Conservation (phyloP, 129 eudicot species). For the Glebionis coronaria region DNA sequence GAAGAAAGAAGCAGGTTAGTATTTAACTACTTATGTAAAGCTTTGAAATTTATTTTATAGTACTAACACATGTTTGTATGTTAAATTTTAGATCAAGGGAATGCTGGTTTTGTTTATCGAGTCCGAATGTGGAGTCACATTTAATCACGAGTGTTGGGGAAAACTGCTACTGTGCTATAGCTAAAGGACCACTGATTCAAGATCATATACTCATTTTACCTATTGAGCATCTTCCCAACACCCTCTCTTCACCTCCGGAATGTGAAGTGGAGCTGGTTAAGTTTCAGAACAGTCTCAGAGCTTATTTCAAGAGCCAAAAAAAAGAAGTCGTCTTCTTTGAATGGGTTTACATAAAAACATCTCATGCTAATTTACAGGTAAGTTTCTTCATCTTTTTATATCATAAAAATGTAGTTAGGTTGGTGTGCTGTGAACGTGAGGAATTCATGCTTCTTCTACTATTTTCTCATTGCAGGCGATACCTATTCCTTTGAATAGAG, state of each 20-base stretch:
- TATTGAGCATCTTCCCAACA: slow-evolving; percentile 77
- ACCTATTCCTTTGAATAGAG: slow-evolving; percentile 78
- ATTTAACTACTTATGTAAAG: background rate
- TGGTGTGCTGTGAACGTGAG: background rate
- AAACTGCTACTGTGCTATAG: slow-evolving; percentile 71
- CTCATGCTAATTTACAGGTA: slow-evolving; percentile 98
- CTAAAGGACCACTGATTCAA: slow-evolving; percentile 86
- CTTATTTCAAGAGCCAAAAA: slow-evolving; percentile 57
- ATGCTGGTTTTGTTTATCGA: slow-evolving; percentile 99
- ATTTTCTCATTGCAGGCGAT: slow-evolving; percentile 50
- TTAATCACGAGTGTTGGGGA: slow-evolving; percentile 80
- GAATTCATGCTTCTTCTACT: background rate
- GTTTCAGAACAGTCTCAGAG: slow-evolving; percentile 68
- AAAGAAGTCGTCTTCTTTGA: slow-evolving; percentile 87
- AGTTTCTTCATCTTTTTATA: background rate
- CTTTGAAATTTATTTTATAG: background rate
- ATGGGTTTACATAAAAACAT: slow-evolving; percentile 65
- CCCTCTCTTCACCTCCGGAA: slow-evolving; percentile 67
- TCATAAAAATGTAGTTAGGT: background rate
- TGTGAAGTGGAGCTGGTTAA: slow-evolving; percentile 60
- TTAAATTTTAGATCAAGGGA: slow-evolving; percentile 65
- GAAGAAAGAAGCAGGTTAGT: slow-evolving; percentile 80
- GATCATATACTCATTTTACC: slow-evolving; percentile 90
- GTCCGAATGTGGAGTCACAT: slow-evolving; percentile 94
- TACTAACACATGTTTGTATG: background rate